Percentiles rank a stretch among this genome's conserved stretches.
phyloP scores from a whole-genome alignment of 371 early-diverging fungal species.

The Mycotypha africana region DNA sequence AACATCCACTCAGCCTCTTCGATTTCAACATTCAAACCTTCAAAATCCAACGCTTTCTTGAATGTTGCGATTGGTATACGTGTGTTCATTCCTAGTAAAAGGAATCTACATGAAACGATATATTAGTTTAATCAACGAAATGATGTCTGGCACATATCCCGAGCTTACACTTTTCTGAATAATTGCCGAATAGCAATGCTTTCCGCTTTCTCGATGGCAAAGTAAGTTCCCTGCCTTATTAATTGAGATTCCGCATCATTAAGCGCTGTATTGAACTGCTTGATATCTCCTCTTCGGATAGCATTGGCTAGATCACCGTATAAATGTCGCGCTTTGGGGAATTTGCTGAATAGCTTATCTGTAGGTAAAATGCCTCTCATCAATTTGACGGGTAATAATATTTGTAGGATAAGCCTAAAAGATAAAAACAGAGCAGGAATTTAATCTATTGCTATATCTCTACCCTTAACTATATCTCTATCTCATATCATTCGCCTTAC shows the following conservation, averaged over 20 bases:
- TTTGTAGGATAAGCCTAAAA: constrained; percentile 64
- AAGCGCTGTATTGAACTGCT: constrained; percentile 60
- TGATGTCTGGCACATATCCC: neutral
- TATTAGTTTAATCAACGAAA: too few relatives aligned
- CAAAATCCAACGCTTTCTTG: constrained; percentile 45
- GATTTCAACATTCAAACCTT: constrained; percentile 34
- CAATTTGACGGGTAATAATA: constrained; percentile 68
- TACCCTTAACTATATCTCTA: neutral
- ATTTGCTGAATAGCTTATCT: constrained; percentile 42
- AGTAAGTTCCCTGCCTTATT: constrained; percentile 64
- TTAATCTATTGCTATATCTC: neutral
- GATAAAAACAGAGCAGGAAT: too few relatives aligned
- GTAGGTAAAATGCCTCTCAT: constrained; percentile 66
- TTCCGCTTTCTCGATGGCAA: constrained; percentile 73
- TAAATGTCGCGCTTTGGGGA: constrained; percentile 46
- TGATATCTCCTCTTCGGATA: constrained; percentile 65
- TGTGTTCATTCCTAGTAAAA: constrained; percentile 36
- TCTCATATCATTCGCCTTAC: constrained; percentile 23
- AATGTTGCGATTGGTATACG: constrained; percentile 54
- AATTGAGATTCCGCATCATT: constrained; percentile 45
- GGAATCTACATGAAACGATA: too few relatives aligned
- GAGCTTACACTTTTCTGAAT: constrained; percentile 69
- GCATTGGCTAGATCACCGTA: constrained; percentile 63
- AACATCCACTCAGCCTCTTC: constrained; percentile 55
- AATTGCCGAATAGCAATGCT: constrained; percentile 68